phyloP scores from a whole-genome alignment of 1,284 basidiomycete species.

The Fomitopsis palustris region DNA sequence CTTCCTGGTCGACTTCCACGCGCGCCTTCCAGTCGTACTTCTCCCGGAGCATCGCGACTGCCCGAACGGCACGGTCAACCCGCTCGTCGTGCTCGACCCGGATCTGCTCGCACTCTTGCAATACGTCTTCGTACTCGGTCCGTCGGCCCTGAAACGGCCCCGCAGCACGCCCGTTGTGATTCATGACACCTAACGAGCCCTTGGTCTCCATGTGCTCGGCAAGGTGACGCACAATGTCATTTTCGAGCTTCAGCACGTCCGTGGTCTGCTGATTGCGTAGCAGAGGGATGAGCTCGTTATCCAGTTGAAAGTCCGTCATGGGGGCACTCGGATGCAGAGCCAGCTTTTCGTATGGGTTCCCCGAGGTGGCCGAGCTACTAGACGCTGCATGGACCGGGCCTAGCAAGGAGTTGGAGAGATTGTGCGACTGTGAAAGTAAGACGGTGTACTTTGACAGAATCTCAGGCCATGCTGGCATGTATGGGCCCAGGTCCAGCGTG shows the following conservation, averaged over 20 bases:
- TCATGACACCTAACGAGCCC: slow-evolving; percentile 49
- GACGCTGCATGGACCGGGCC: slow-evolving; percentile 29
- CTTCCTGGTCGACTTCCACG: slow-evolving; percentile 67
- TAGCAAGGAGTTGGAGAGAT: slow-evolving; percentile 57
- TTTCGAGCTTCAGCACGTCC: slow-evolving; percentile 66
- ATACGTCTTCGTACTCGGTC: slow-evolving; percentile 54
- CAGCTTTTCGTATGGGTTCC: slow-evolving; percentile 57
- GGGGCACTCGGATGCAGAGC: slow-evolving; percentile 57
- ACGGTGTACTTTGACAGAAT: slow-evolving; percentile 80
- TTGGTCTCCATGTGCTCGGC: slow-evolving; percentile 61
- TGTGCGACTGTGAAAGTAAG: slow-evolving; percentile 75
- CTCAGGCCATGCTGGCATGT: slow-evolving; percentile 78
- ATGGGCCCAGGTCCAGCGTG: slow-evolving; percentile 56
- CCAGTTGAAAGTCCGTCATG: slow-evolving; percentile 62
- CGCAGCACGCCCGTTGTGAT: slow-evolving; percentile 13
- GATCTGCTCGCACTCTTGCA: slow-evolving; percentile 63
- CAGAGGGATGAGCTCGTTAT: slow-evolving; percentile 66
- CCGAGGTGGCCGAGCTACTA: slow-evolving; percentile 12
- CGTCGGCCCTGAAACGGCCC: slow-evolving; percentile 11
- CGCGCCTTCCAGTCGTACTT: slow-evolving; percentile 76
- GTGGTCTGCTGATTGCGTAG: slow-evolving; percentile 74
- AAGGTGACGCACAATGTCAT: slow-evolving; percentile 62
- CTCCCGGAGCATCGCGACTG: slow-evolving; percentile 68
- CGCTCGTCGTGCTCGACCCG: slow-evolving; percentile 64
- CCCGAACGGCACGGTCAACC: slow-evolving; percentile 66